A percentile compares a stretch with the other conserved stretches of the same genome.
phyloP scores from a whole-genome alignment of 306 rosid genomes.

The Cicer yamashitae region DNA sequence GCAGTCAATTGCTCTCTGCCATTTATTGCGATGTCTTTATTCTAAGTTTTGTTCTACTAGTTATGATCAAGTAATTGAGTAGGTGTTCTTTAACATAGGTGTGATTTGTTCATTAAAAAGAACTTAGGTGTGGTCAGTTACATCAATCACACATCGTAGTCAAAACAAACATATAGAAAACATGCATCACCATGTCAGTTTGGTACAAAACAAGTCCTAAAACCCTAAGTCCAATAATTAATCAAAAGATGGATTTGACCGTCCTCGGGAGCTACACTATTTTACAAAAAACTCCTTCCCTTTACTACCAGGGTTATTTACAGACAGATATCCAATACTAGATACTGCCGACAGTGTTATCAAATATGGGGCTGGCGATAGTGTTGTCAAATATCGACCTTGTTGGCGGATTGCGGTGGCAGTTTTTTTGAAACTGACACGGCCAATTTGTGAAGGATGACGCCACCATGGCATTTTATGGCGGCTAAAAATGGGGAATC shows the following conservation, averaged over 20 bases:
- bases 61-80: background rate
- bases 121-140: background rate
- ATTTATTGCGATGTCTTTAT: slow-evolving; percentile 13
- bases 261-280: background rate
- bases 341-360: background rate
- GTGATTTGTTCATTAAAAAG: slow-evolving; percentile 1
- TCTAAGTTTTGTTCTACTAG: background rate
- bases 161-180: background rate
- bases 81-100: background rate
- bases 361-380: background rate
- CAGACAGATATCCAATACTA: background rate
- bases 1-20: slow-evolving; percentile 1
- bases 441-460: too few relatives aligned
- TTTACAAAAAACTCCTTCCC: background rate
- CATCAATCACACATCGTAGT: background rate
- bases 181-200: background rate
- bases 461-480: too few relatives aligned
- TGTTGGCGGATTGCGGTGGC: too few relatives aligned
- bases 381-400: too few relatives aligned
- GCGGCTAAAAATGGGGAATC: too few relatives aligned
- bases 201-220: background rate
- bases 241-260: background rate
- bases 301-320: background rate
- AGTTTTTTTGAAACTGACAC: too few relatives aligned
- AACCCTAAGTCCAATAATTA: background rate